Base-by-base conservation (phyloP, 148 eudicot genomes). In the Arctostaphylos glauca region DNA sequence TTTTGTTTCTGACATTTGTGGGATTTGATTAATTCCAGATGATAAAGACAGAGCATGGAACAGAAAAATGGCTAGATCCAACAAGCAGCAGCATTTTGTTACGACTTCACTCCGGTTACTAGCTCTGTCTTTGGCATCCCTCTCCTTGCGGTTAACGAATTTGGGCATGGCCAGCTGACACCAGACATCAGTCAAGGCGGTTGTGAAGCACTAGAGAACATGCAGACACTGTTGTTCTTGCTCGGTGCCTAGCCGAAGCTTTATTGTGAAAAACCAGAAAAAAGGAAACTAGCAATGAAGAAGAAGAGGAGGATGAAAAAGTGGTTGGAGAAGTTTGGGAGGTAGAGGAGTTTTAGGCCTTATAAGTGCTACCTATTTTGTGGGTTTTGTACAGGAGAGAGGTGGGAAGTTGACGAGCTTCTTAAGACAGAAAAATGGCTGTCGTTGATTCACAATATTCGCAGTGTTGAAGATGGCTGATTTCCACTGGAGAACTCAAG, bases 131-230 rank as follows among this genome's bases (percentile, higher is more conserved):
- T 90, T 75, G 38, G 38, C 93, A 89, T 62, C 38, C 38, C 38
- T 31, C 38, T 31, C 38, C 38, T 31, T 31, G 38, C 38, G 38
- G 38, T 31, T 31, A 31, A 31, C 38, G 38, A 31, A 31, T 31
- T 31, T 1, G 0, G 38, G 38, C 38, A 31, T 31, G 38, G 38
- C 38, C 93, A 90, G 15, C 89, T 91, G 93, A 89, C 91, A 59
- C 93, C 93, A 0, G 90, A 91, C 68, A 47, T 91, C 41, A 89
- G 89, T 0, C 93, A 91, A 84, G 93, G 93, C 5, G 91, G 89
- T 7, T 89, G 93, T 50, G 86, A 89, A 16, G 81, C 91, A 2
- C 62, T 91, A 21, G 91, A 91, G 38, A 91, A 31, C 38, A 31
- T 31, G 38, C 38, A 0, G 38, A 91, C 70, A 64, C 86, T 41